Evolutionary conservation across 139 green algal genomes (phyloP), one percentile per base, ranked within the genome.

Genomic region (Astrephomene gubernaculifera): DNA sequence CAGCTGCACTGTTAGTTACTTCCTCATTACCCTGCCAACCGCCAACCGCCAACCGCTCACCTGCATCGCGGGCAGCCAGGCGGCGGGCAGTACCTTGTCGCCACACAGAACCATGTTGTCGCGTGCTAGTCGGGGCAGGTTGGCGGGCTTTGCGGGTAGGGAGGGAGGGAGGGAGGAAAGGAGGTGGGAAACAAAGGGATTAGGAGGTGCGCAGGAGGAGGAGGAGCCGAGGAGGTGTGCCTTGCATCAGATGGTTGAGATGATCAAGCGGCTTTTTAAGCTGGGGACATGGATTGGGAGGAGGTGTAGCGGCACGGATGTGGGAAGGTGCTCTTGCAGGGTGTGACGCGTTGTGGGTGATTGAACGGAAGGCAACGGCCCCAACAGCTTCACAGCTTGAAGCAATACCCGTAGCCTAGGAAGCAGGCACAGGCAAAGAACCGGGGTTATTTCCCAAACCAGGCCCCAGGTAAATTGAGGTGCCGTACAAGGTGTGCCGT

Each of bases 11-110:
- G 49, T 12, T 12, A 12, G 12, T 57, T 17, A 57, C 49, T 25
- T 25, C 12, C 49, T 17, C 49, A 57, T 57, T 17, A 57, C 49
- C 49, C 49, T 12, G 49, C 12, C 49, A 25, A 17, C 49, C 49
- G 49, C 8, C 31, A 41, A 44, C 5, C 29, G 19, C 8, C 33
- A 29, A 72, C 43, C 21, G 17, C 14, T 7, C 74, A 82, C 75
- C 75, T 84, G 78, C 41, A 84, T 22, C 25, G 61, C 60, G n/a
- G 78, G 43, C 61, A 84, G 78, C 78, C 78, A 84, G 78, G 74
- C 44, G 61, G 12, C n/a, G 14, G 78, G 78, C 39, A 84, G 78
- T 63, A 84, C 78, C 63, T 52, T 64, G 43, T 84, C 78, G 19
- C 41, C 78, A 39, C 60, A 63, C 38, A 83, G 76, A n/a, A 74